Percentiles rank a stretch among this genome's conserved stretches.
Evolutionary conservation across 306 rosid genomes (phyloP).

Genomic region (Rubus idaeus): DNA sequence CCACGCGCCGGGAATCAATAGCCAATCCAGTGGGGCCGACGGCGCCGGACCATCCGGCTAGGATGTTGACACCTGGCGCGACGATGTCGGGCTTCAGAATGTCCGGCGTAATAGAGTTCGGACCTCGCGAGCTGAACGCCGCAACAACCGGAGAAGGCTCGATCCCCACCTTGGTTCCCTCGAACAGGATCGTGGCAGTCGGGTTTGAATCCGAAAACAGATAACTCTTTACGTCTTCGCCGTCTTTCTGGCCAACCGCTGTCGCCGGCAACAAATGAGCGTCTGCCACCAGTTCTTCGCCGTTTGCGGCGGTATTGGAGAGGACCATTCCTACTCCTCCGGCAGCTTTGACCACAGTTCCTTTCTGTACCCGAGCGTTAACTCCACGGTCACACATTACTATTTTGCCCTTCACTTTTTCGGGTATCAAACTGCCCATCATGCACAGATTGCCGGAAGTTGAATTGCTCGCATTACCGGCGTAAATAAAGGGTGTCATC

Average conservation of each 20-base stretch:
- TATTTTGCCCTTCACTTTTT: slow-evolving; percentile 63
- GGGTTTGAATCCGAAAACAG: slow-evolving; percentile 46
- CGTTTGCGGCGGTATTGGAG: slow-evolving; percentile 42
- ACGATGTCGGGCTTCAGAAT: slow-evolving; percentile 75
- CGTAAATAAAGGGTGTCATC: slow-evolving; percentile 47
- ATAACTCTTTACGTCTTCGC: slow-evolving; percentile 43
- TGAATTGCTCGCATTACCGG: slow-evolving; percentile 48
- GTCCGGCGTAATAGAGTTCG: slow-evolving; percentile 50
- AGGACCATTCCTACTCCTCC: slow-evolving; percentile 82
- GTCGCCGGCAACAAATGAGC: slow-evolving; percentile 59
- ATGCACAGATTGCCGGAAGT: slow-evolving; percentile 45
- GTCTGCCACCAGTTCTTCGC: slow-evolving; percentile 74
- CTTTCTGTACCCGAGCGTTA: slow-evolving; percentile 54
- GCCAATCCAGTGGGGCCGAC: slow-evolving; percentile 41
- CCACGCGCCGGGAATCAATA: slow-evolving; percentile 61
- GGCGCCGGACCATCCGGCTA: slow-evolving; percentile 56
- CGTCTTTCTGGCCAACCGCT: slow-evolving; percentile 49
- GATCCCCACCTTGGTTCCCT: slow-evolving; percentile 57
- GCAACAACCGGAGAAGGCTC: slow-evolving; percentile 85
- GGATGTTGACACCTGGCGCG: slow-evolving; percentile 81
- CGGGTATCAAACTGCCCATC: slow-evolving; percentile 42
- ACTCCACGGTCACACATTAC: slow-evolving; percentile 72
- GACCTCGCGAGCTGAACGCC: slow-evolving; percentile 77
- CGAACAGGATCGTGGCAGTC: slow-evolving; percentile 45
- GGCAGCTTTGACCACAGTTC: slow-evolving; percentile 53